A percentile compares a stretch with the other conserved stretches of the same genome.
Evolutionary conservation across 345 rosid genomes (phyloP).

Genomic region (Fremontodendron californicum): DNA sequence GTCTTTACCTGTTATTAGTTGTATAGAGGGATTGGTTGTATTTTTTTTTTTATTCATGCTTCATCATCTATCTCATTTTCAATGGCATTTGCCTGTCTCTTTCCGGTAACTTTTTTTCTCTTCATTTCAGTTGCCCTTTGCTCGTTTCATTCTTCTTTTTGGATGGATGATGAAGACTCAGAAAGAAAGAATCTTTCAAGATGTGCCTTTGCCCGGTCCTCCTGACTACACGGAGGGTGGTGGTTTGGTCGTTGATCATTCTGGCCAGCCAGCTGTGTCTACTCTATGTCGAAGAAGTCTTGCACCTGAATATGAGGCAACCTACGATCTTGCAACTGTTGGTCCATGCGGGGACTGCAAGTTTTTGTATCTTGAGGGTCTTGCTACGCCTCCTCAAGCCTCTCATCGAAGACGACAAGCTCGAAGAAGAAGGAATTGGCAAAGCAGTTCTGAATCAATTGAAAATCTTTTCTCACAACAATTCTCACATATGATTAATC

Average conservation of each 20-base stretch:
- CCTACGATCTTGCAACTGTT: conserved; percentile 33
- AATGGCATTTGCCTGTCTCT: neutral
- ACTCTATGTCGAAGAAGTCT: conserved; percentile 50
- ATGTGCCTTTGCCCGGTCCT: conserved; percentile 3
- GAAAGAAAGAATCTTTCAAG: conserved; percentile 20
- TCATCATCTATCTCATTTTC: neutral
- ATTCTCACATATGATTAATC: conserved; percentile 48
- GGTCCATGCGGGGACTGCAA: conserved; percentile 76
- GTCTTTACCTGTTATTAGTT: neutral
- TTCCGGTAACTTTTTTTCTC: neutral
- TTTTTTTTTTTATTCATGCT: neutral
- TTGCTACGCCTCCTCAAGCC: conserved; percentile 42
- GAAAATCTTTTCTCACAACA: conserved; percentile 54
- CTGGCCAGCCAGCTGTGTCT: conserved; percentile 41
- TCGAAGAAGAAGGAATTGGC: conserved; percentile 48
- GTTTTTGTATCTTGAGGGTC: conserved; percentile 67
- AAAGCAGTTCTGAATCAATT: conserved; percentile 63
- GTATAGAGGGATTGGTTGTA: neutral
- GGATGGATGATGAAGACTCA: conserved; percentile 36
- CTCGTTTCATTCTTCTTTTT: conserved; percentile 15
- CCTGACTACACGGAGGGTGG: conserved; percentile 20
- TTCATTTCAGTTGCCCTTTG: neutral
- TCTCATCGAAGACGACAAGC: conserved; percentile 31
- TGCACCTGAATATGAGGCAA: conserved; percentile 41
- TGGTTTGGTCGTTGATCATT: conserved; percentile 25